Base-by-base conservation (phyloP, 192 early-diverging fungal genomes). In the Umbelopsis ramanniana region DNA sequence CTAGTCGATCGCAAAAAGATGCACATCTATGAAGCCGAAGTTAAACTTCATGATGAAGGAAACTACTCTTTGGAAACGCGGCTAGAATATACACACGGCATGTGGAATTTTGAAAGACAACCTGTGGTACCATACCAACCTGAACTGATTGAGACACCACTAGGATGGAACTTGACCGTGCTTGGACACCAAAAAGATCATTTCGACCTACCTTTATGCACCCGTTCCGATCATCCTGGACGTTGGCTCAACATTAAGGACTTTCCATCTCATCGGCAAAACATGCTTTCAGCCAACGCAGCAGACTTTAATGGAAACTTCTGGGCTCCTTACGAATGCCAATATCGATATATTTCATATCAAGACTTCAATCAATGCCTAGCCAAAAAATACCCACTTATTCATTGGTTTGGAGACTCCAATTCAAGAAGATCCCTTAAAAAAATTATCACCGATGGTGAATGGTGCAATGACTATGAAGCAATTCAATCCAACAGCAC, bases 1-100 rank as follows among this genome's bases (percentile, higher is more conserved):
- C 40, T 52, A 6, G 68, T 54, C 15, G 52, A 69, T 24, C 74
- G 81, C 33, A 67, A 76, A 9, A 63, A 66, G 52, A 68, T 76
- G 22, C 85, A 87, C 63, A 66, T 87, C 3, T 87, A 87, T 53
- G 81, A 87, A 60, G 79, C 81, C 17, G 78, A 83, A 43, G 74
- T 85, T 24, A 38, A 50, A 52, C 40, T 87, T 24, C 74, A 73
- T 4, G 81, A 87, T 52, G 57, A 38, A 6, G 85, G 82, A 23
- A 19, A 33, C 17, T 87, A 72, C 69, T 12, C 29, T 14, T 46
- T 83, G 4, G 63, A 72, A 22, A 78, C 75, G 0, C 52, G 54
- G 19, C 46, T 87, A 11, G 85, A 87, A 72, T 85, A 72, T 72
- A 53, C 76, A 12, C 74, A 79, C 29, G 85, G 76, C 4, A 8